Base-by-base conservation (phyloP, 305 asterid genomes). In the Fraxinus paxiana region DNA sequence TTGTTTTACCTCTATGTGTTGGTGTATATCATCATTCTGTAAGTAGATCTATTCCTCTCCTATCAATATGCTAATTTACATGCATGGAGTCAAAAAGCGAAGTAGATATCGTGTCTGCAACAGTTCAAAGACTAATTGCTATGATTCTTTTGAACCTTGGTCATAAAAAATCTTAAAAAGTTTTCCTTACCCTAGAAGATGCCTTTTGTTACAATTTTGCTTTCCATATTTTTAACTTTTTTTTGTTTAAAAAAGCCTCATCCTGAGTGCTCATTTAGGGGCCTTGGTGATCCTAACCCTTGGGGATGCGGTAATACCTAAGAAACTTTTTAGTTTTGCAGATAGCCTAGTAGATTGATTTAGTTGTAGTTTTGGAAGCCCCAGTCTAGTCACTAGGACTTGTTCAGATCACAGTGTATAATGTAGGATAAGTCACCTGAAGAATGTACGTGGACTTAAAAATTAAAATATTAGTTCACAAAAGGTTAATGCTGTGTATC, bases 121-220 rank as follows among this genome's bases (percentile, higher is more conserved):
- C 12, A 70, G 46, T 18, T 76, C 54, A 20, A 67, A 73, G 43
- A 37, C 61, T 74, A 81, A 37, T 31, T 17, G 15, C 20, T 67
- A 18, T 48, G 75, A 61, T 65, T 35, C 61, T 70, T 67, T 61
- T 81, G 84, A 63, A 77, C 15, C 22, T 22, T 51, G 69, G 51
- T 8, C 18, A 41, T 30, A 63, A 24, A 63, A 63, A 8, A 3
- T 38, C 2, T 10, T 4, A 7, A 24, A 80, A 24, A 61, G 13
- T n/a, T 24, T 22, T 28, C 34, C 18, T 67, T 73, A n/a, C 31
- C 77, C 75, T 18, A 30, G 37, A 78, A 67, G 81, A 46, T 22
- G 41, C 67, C 37, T 65, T 26, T 63, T 10, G 37, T 34, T 31
- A 48, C 51, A 41, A 41, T 41, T 12, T 41, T 12, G 51, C 54